Evolutionary conservation across 192 early-diverging fungal genomes (phyloP).

Genomic region (Geranomyces michiganensis): DNA sequence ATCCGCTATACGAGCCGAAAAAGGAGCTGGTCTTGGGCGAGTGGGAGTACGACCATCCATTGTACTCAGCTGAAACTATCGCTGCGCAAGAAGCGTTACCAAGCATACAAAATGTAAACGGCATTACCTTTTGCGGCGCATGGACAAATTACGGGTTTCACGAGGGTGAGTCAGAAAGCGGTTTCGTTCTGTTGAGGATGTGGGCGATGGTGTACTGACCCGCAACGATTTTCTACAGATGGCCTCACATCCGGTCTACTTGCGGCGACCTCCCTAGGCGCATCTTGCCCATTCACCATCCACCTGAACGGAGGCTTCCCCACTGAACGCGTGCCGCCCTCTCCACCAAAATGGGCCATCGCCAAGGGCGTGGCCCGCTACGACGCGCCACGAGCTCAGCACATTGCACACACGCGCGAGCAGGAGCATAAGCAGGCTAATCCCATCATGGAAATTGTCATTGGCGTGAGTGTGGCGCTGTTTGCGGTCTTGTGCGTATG

Average conservation of each 20-base stretch:
- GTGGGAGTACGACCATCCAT: constrained; percentile 58
- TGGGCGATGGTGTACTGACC: background rate
- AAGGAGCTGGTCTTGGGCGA: constrained; percentile 41
- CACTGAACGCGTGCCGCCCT: constrained; percentile 35
- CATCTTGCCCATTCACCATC: constrained; percentile 51
- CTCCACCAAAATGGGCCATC: constrained; percentile 32
- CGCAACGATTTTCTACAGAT: constrained; percentile 33
- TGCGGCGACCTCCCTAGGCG: constrained; percentile 57
- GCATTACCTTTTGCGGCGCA: constrained; percentile 57
- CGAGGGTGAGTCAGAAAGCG: constrained; percentile 24
- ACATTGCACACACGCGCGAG: constrained; percentile 17
- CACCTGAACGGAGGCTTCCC: constrained; percentile 55
- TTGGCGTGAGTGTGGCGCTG: background rate
- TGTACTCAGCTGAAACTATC: constrained; percentile 51
- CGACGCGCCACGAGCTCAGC: background rate
- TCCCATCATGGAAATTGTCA: background rate
- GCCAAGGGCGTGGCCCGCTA: constrained; percentile 34
- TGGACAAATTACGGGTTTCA: constrained; percentile 75
- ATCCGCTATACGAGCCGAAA: constrained; percentile 58
- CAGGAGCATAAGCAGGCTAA: constrained; percentile 2
- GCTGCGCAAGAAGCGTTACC: constrained; percentile 52
- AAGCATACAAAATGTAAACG: constrained; percentile 51
- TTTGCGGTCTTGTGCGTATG: constrained; percentile 17
- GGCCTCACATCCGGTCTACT: constrained; percentile 61
- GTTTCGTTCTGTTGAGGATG: background rate